Percentiles rank a stretch among this genome's conserved stretches.
Evolutionary conservation across 768 basidiomycete species (phyloP).

Genomic region (Cubamyces lactineus): DNA sequence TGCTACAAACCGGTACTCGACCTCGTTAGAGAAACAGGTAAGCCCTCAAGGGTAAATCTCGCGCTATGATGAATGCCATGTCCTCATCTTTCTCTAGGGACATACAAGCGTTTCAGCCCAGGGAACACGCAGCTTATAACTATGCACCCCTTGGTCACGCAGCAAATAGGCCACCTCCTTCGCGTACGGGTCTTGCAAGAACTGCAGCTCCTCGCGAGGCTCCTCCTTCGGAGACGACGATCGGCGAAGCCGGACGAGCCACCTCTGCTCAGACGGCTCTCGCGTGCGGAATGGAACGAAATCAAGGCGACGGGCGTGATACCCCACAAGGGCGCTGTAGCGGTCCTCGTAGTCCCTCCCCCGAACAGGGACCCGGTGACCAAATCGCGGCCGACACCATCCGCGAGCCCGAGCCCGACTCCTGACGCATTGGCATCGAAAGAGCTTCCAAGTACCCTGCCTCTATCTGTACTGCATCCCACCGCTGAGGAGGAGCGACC

Average conservation of each 20-base stretch:
- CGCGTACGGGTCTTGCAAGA: constrained; percentile 80
- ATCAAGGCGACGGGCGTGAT: constrained; percentile 51
- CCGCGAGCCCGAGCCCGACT: constrained; percentile 3
- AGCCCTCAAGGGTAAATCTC: no score
- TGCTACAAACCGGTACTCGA: constrained; percentile 60
- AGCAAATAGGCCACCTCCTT: constrained; percentile 66
- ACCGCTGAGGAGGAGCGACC: constrained; percentile 16
- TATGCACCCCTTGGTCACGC: constrained; percentile 48
- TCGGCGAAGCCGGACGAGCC: constrained; percentile 20
- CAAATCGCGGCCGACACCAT: constrained; percentile 43
- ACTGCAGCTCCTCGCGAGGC: constrained; percentile 58
- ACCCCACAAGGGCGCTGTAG: constrained; percentile 57
- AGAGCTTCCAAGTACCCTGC: constrained; percentile 16
- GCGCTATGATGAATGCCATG: no score
- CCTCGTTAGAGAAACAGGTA: constrained; percentile 44
- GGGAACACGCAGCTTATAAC: constrained; percentile 26
- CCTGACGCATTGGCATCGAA: background rate
- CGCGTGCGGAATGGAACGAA: constrained; percentile 58
- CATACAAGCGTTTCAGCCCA: constrained; percentile 26
- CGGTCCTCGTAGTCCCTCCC: constrained; percentile 72
- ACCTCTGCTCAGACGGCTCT: constrained; percentile 63
- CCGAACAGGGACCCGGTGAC: constrained; percentile 56
- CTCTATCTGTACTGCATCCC: constrained; percentile 36
- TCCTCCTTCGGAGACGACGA: constrained; percentile 40
- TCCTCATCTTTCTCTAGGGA: constrained; percentile 4